A percentile compares a stretch with the other conserved stretches of the same genome.
phyloP scores from a whole-genome alignment of 768 basidiomycete genomes.

The Suillus paluster region DNA sequence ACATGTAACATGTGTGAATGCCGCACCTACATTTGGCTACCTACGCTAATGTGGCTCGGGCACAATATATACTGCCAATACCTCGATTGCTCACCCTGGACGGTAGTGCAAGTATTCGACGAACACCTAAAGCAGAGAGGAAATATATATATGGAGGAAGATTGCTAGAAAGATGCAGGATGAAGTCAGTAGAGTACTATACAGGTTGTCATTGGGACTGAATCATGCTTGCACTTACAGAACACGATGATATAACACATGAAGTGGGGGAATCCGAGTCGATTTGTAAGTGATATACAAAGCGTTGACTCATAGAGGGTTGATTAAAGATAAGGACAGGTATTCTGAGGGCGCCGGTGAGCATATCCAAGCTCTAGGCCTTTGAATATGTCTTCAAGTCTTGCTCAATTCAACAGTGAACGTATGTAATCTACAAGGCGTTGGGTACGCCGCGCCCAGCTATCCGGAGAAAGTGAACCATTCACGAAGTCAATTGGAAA shows the following conservation, averaged over 20 bases:
- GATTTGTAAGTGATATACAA: no score
- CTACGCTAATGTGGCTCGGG: neutral
- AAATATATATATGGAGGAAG: conserved; percentile 5
- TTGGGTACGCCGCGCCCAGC: neutral
- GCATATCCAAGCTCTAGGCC: neutral
- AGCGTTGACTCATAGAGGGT: no score
- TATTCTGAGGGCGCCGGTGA: neutral
- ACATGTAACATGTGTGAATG: neutral
- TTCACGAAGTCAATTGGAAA: neutral
- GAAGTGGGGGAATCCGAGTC: no score
- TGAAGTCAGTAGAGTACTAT: no score
- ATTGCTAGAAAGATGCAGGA: no score
- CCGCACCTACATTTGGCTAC: neutral
- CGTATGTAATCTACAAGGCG: neutral
- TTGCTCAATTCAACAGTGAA: neutral
- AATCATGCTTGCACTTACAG: neutral
- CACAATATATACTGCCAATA: neutral
- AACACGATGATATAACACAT: neutral
- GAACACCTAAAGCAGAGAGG: no score
- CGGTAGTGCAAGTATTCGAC: no score
- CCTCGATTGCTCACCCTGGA: no score
- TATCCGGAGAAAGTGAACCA: no score
- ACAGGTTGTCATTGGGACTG: no score
- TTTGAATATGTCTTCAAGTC: neutral
- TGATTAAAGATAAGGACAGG: no score